A percentile compares a stretch with the other conserved stretches of the same genome.
Conservation (phyloP, 2,329 filamentous ascomycete genomes). For the Balansia obtecta region DNA sequence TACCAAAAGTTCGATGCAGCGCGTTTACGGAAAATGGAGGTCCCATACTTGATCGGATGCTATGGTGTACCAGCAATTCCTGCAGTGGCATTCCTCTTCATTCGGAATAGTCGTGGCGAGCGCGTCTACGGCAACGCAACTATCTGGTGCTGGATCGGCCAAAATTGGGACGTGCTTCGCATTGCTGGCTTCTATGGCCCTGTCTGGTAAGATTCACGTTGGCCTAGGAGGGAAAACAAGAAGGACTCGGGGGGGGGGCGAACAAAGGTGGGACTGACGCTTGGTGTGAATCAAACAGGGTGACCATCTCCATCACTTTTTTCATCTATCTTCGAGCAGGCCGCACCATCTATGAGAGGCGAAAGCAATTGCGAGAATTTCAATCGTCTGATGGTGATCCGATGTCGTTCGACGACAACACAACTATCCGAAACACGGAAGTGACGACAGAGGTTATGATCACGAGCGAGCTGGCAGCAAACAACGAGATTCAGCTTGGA, state of each 20-base stretch:
- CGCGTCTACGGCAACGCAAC: conserved; percentile 63
- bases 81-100: conserved; percentile 54
- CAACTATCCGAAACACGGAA: conserved; percentile 45
- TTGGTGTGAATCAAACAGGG: conserved; percentile 36
- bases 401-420: conserved; percentile 27
- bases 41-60: conserved; percentile 54
- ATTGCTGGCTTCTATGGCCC: conserved; percentile 65
- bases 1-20: conserved; percentile 58
- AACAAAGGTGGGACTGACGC: no score
- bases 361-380: conserved; percentile 47
- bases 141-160: conserved; percentile 70
- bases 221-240: no score
- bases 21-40: conserved; percentile 54
- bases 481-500: conserved; percentile 13
- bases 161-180: conserved; percentile 57
- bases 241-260: no score
- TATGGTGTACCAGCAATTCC: conserved; percentile 64
- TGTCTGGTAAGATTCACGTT: conserved; percentile 50
- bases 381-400: conserved; percentile 33
- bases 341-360: conserved; percentile 53
- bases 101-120: conserved; percentile 36
- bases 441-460: conserved; percentile 56
- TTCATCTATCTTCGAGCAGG: conserved; percentile 57
- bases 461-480: conserved; percentile 32
- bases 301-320: conserved; percentile 47